Percentiles rank a stretch among this genome's conserved stretches.
Conservation (phyloP, 2,329 filamentous ascomycete genomes). For the Venturiaceae sp. region DNA sequence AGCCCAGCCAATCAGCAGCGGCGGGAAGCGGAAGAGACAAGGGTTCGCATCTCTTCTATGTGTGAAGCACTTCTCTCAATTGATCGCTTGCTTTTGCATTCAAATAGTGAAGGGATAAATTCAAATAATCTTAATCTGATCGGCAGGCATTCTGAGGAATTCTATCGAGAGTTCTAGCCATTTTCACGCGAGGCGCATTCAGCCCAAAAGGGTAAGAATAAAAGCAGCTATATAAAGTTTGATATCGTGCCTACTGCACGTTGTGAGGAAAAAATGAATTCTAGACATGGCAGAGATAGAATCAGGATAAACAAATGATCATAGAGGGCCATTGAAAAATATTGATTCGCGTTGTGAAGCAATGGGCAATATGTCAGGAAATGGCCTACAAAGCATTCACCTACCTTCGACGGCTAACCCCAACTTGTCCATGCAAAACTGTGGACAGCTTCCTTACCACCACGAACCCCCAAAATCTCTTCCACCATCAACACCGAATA, state of each 20-base stretch:
- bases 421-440: too few relatives aligned
- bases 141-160: not conserved
- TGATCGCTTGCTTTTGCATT: not conserved
- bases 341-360: not conserved
- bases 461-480: not conserved
- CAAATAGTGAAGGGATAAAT: not conserved
- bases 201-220: not conserved
- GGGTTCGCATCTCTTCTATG: too few relatives aligned
- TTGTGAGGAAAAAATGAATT: not conserved
- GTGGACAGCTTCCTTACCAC: too few relatives aligned
- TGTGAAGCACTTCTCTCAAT: not conserved
- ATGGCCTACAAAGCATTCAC: not conserved
- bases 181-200: not conserved
- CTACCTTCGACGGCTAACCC: not conserved
- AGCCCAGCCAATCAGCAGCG: too few relatives aligned
- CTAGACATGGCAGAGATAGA: not conserved
- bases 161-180: not conserved
- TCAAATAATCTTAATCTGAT: not conserved
- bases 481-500: slow-evolving; percentile 4
- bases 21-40: too few relatives aligned
- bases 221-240: not conserved
- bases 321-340: not conserved
- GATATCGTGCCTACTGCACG: not conserved
- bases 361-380: not conserved
- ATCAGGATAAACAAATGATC: not conserved